Conservation (phyloP, 768 basidiomycete genomes). For the Pulveroboletus sp. region DNA sequence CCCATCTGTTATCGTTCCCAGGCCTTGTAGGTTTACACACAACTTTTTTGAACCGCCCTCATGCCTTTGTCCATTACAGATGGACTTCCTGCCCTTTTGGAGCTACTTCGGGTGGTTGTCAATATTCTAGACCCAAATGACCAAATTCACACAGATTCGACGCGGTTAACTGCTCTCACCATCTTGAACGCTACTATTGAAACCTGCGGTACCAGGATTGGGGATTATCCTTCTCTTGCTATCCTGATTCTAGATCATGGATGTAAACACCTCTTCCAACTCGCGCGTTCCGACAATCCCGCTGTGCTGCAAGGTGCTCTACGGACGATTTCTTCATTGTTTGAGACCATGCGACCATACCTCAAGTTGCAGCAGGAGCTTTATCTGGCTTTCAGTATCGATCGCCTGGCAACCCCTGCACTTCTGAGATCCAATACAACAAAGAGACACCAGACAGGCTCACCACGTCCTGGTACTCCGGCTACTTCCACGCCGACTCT, state of each 20-base stretch:
- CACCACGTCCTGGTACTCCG: constrained; percentile 54
- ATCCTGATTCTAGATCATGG: constrained; percentile 80
- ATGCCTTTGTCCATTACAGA: constrained; percentile 38
- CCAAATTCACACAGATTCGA: constrained; percentile 94
- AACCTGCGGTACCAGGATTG: constrained; percentile 70
- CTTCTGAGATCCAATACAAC: constrained; percentile 24
- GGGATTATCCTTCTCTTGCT: constrained; percentile 71
- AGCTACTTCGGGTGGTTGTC: constrained; percentile 89
- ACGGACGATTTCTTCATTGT: constrained; percentile 81
- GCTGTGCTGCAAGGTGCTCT: constrained; percentile 75
- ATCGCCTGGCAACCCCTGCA: constrained; percentile 69
- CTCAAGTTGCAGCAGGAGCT: constrained; percentile 95
- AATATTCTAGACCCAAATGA: constrained; percentile 94
- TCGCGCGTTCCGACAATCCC: constrained; percentile 86
- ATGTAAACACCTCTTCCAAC: constrained; percentile 96
- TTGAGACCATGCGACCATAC: constrained; percentile 79
- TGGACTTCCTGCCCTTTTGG: constrained; percentile 88
- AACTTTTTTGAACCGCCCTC: not conserved
- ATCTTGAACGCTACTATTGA: constrained; percentile 88
- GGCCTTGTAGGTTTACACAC: constrained; percentile 19
- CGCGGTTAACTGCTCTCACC: constrained; percentile 80
- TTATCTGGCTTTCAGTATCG: constrained; percentile 90
- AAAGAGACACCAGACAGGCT: constrained; percentile 35
- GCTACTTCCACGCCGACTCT: constrained; percentile 40
- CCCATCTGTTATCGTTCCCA: constrained; percentile 11